These are phyloP conservation scores for Triticum dicoccoides DNA, from an alignment of 176 grass and related monocot genomes.

Conservation along the genomic window DNA sequence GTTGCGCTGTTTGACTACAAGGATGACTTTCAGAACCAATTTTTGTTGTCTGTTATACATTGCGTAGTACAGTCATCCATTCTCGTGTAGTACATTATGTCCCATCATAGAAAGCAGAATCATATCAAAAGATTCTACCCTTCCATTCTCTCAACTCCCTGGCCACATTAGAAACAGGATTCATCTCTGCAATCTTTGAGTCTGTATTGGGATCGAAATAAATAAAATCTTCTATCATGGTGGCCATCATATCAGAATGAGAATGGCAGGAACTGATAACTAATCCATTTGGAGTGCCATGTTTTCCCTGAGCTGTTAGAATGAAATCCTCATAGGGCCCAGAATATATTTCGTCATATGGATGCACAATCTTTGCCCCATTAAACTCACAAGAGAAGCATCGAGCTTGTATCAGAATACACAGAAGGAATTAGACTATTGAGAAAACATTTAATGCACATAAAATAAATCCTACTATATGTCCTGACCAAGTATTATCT, in stretches of 20 bases:
- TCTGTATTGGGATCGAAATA: not conserved
- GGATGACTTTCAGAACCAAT: no score
- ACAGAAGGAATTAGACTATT: not conserved
- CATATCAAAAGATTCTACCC: not conserved
- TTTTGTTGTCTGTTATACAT: no score
- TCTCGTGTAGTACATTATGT: not conserved
- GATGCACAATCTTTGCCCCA: conserved; percentile 17
- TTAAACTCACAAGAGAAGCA: not conserved
- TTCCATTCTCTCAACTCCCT: not conserved
- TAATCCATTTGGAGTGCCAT: no score
- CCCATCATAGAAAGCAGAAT: not conserved
- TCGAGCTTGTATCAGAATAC: not conserved
- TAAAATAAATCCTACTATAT: not conserved
- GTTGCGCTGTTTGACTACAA: no score
- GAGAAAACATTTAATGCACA: not conserved
- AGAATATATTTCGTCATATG: not conserved
- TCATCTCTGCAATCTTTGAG: not conserved
- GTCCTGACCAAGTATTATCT: not conserved
- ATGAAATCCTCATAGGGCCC: not conserved
- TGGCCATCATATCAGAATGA: not conserved
- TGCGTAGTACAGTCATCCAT: no score
- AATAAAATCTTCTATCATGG: not conserved
- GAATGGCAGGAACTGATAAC: not conserved
- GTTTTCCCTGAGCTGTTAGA: not conserved
- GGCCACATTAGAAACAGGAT: not conserved